Evolutionary conservation across 2,329 filamentous ascomycete genomes (phyloP).

Genomic region (Thelonectria blattea): DNA sequence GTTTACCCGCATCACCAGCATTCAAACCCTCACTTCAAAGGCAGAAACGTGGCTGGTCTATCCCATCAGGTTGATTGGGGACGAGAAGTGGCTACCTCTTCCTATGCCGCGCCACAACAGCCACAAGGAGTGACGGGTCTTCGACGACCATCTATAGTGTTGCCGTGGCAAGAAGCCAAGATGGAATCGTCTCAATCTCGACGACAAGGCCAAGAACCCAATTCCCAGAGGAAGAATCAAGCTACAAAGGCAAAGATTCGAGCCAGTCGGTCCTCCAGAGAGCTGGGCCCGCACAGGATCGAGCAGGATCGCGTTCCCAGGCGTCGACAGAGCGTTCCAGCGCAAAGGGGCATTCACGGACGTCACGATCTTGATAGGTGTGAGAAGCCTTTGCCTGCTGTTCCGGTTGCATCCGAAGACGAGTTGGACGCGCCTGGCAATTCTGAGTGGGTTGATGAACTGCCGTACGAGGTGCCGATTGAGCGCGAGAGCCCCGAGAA

Average conservation of each 20-base stretch:
- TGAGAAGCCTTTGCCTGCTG: slow-evolving; percentile 17
- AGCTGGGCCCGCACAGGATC: slow-evolving; percentile 4
- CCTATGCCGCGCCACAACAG: not conserved
- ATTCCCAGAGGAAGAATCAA: not conserved
- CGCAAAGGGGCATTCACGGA: slow-evolving; percentile 1
- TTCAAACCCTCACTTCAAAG: not conserved
- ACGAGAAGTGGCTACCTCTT: not conserved
- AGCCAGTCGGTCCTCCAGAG: slow-evolving; percentile 15
- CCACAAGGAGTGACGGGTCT: slow-evolving; percentile 12
- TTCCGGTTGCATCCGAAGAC: slow-evolving; percentile 8
- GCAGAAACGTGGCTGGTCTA: not conserved
- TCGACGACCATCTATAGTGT: slow-evolving; percentile 17
- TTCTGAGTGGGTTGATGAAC: slow-evolving; percentile 6
- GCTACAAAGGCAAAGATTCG: slow-evolving; percentile 1
- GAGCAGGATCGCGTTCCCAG: slow-evolving; percentile 13
- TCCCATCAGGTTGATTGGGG: not conserved
- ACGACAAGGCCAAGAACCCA: not conserved
- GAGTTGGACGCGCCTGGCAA: not conserved
- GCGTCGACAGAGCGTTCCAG: slow-evolving; percentile 28
- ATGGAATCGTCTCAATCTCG: not conserved
- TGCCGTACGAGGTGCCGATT: not conserved
- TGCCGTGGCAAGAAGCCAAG: slow-evolving; percentile 3
- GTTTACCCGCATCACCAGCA: slow-evolving; percentile 3
- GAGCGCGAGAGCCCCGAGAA: not conserved
- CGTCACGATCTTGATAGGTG: not conserved